Conservation (phyloP, 768 basidiomycete genomes). For the Kwoniella botswanensis region DNA sequence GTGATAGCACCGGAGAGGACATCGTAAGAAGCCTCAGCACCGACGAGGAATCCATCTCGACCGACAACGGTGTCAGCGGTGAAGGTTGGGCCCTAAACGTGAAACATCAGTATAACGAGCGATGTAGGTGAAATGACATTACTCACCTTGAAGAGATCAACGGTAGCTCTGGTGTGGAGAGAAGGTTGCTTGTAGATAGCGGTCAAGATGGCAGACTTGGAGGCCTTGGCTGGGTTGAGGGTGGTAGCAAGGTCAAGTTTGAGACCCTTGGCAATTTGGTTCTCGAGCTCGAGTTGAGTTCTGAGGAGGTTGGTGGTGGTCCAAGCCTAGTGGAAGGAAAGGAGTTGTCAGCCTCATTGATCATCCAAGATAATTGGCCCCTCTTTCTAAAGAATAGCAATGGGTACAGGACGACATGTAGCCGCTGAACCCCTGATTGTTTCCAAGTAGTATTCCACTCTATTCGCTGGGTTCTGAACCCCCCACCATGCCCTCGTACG, state of each 20-base stretch:
- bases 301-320: constrained; percentile 91
- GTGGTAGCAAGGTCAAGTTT: constrained; percentile 88
- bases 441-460: too few relatives aligned
- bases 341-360: not conserved
- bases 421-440: too few relatives aligned
- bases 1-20: constrained; percentile 90
- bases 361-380: too few relatives aligned
- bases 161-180: constrained; percentile 83
- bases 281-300: constrained; percentile 90
- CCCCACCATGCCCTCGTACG: not conserved
- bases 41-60: constrained; percentile 95
- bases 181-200: constrained; percentile 94
- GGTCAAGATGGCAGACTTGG: constrained; percentile 80
- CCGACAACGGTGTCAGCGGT: constrained; percentile 94
- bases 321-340: constrained; percentile 70
- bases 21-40: constrained; percentile 95
- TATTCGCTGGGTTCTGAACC: not conserved
- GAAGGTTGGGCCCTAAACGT: constrained; percentile 85
- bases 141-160: constrained; percentile 91
- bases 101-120: not conserved
- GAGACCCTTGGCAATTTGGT: constrained; percentile 95
- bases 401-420: too few relatives aligned
- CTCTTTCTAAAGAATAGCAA: too few relatives aligned
- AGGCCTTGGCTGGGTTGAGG: constrained; percentile 82
- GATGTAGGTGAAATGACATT: constrained; percentile 4